phyloP scores from a whole-genome alignment of 352 stramenopile species.

The Elongisporangium anandrum region DNA sequence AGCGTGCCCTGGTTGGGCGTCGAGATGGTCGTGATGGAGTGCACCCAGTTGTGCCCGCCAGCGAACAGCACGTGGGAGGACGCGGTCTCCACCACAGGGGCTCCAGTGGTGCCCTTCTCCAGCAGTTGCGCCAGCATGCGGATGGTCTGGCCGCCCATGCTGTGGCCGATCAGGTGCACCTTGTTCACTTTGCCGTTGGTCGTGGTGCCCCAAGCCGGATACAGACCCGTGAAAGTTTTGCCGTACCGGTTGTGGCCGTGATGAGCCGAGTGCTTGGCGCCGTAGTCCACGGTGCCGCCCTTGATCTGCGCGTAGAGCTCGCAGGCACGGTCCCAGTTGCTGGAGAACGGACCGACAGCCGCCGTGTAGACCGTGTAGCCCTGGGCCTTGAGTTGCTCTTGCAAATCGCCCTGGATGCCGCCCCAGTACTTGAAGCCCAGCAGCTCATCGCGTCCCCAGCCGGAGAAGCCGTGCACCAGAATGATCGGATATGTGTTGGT shows the following conservation, averaged over 20 bases:
- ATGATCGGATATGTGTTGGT: constrained; percentile 44
- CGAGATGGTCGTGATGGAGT: constrained; percentile 60
- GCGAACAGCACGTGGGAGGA: constrained; percentile 34
- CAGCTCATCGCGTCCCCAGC: constrained; percentile 38
- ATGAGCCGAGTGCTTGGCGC: constrained; percentile 24
- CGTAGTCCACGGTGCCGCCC: constrained; percentile 41
- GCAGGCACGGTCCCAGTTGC: constrained; percentile 57
- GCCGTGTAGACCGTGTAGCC: constrained; percentile 52
- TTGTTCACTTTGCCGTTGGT: constrained; percentile 46
- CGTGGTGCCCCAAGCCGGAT: constrained; percentile 49
- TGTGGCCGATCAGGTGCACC: constrained; percentile 67
- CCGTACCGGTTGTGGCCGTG: constrained; percentile 33
- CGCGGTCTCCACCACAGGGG: constrained; percentile 22
- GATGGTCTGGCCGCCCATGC: constrained; percentile 70
- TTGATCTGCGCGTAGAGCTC: constrained; percentile 64
- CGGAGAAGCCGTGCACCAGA: constrained; percentile 48
- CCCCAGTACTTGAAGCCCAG: constrained; percentile 50
- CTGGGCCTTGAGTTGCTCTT: constrained; percentile 27
- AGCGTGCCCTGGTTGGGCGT: constrained; percentile 53
- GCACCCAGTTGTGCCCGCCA: constrained; percentile 49
- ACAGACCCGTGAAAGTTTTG: constrained; percentile 42
- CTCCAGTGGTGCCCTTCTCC: constrained; percentile 36
- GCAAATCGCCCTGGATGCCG: constrained; percentile 34
- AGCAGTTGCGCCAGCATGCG: constrained; percentile 67
- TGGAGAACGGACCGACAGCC: constrained; percentile 44